Base-by-base conservation (phyloP, 352 stramenopile genomes). In the Phytophthora litchii region DNA sequence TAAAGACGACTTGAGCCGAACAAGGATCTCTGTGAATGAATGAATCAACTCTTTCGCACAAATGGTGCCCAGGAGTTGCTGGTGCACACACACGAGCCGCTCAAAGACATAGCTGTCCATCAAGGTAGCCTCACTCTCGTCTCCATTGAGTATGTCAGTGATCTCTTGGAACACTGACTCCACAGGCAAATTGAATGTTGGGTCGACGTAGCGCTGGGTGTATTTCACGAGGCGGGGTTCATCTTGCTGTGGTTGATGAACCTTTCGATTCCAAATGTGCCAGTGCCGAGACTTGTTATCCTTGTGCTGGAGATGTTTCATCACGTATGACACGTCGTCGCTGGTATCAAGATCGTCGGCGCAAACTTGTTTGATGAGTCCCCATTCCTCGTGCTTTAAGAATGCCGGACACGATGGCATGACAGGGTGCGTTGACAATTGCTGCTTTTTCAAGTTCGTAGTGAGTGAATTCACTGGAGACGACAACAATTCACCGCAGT, bases 241-340 rank as follows among this genome's bases (percentile, higher is more conserved):
- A 16, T 48, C 13, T 4, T 40, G 29, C 13, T 43, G 16, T n/a
- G 14, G 6, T 37, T 60, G 41, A 31, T 47, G 43, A 14, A 20
- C 13, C 7, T 66, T 70, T 25, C 55, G 54, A 45, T 62, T 51
- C 61, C 55, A 66, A 25, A 70, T 53, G 6, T 61, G 61, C 36
- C 42, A 31, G 14, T 35, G 31, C 12, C 2, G 8, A 14, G 43
- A 17, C 9, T 57, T 61, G 36, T 21, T 16, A 12, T 40, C 17
- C 29, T 12, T 12, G 12, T 57, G 21, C 29, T 66, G 32, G 36
- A 66, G 37, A 10, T 62, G 62, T 2, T 58, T 60, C 31, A 62
- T 48, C 5, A 61, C 32, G 11, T 48, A 61, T 2, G 42, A 35
- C 25, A 57, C 36, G 21, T 48, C 42, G 1, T 41, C 42, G 16